phyloP scores from a whole-genome alignment of 176 grass and related monocot genomes.

The barley (Hordeum vulgare) region DNA sequence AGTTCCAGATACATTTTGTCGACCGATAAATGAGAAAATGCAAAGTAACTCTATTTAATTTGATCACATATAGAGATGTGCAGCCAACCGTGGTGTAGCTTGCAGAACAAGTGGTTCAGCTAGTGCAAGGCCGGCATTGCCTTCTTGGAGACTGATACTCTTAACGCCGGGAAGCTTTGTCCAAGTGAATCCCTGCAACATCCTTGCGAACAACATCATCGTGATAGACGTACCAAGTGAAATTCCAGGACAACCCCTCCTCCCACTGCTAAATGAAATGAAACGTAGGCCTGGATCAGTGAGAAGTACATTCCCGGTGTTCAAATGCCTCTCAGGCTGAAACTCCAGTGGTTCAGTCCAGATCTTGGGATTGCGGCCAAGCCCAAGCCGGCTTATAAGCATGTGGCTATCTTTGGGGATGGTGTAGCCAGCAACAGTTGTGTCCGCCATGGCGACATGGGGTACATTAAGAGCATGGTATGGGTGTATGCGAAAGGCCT shows the following conservation, averaged over 20 bases:
- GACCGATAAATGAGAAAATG: background rate
- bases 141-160: background rate
- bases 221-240: slow-evolving; percentile 2
- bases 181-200: slow-evolving; percentile 43
- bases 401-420: background rate
- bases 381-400: background rate
- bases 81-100: background rate
- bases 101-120: background rate
- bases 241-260: slow-evolving; percentile 13
- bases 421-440: background rate
- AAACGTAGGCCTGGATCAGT: slow-evolving; percentile 25
- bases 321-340: background rate
- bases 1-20: background rate
- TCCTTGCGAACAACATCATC: slow-evolving; percentile 25
- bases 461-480: background rate
- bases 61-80: background rate
- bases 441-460: background rate
- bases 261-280: slow-evolving; percentile 28
- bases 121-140: background rate
- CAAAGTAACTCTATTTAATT: background rate
- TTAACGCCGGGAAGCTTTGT: background rate
- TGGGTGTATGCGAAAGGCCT: background rate
- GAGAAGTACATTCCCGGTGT: background rate
- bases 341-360: background rate
- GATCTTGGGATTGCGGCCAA: background rate